Evolutionary conservation across 2,329 filamentous ascomycete genomes (phyloP), one percentile per base, ranked within the genome.

Genomic region (Zasmidium citrigriseum): DNA sequence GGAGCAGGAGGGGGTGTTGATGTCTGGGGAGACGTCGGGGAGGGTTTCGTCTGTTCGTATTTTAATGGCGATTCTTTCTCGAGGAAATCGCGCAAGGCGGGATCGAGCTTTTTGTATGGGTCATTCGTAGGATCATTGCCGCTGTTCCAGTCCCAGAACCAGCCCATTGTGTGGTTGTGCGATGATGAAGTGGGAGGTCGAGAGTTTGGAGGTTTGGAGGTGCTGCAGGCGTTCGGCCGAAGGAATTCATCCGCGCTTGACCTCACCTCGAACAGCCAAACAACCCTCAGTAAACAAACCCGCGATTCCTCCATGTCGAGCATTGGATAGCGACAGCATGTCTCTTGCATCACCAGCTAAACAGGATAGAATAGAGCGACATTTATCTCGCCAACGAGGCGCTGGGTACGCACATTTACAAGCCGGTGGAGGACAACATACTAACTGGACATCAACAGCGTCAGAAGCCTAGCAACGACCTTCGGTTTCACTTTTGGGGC

Each of bases 51-150:
- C 61, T 63, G 56, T 66, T 70, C 65, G 78, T 89, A 88, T 77
- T 90, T 89, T 67, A 88, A 79, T 27, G 91, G 89, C 23, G 90
- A 88, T 79, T 96, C 90, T 76, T 88, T 87, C 72, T 92, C 82
- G 70, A 96, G 86, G 75, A 93, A 96, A 64, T 93, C 89, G 70
- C 89, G 89, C 57, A 96, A 84, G 64, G 88, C 87, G 41, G 91
- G 89, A 71, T 96, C 91, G 68, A 97, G 86, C 67, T 89, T 87
- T 67, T 83, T 82, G 64, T 91, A 82, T 22, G 89, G 87, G 71
- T 90, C 85, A 62, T 86, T 77, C 54, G 76, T 73, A 64, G 80
- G 76, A 67, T 82, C 73, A 63, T 69, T 67, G 52, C 62, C 63
- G 22, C 54, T 45, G 14, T 64, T 65, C n/a, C 70, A 74, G 58